A percentile compares a stretch with the other conserved stretches of the same genome.
Conservation (phyloP, 129 eudicot species). For the Centrapalus pauciflorus region DNA sequence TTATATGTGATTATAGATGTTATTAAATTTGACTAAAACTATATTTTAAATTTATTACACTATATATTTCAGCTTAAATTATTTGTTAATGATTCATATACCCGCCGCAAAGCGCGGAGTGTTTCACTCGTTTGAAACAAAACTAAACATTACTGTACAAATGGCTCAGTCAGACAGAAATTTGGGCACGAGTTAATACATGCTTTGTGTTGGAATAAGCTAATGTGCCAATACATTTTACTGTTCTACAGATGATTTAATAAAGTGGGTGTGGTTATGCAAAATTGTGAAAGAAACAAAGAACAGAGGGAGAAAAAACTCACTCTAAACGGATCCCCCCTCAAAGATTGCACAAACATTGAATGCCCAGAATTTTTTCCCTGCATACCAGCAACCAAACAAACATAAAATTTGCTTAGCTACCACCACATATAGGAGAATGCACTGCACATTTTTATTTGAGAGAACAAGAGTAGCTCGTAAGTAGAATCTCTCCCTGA, state of each 20-base stretch:
- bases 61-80: too few relatives aligned
- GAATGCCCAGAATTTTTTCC: slow-evolving; percentile 75
- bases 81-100: too few relatives aligned
- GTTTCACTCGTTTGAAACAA: too few relatives aligned
- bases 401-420: slow-evolving; percentile 1
- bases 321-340: slow-evolving; percentile 96
- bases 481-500: too few relatives aligned
- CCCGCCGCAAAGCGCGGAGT: too few relatives aligned
- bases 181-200: not conserved
- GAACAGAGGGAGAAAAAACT: slow-evolving; percentile 9
- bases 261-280: not conserved
- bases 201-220: not conserved
- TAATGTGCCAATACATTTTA: not conserved
- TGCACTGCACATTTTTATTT: not conserved
- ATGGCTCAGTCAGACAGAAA: not conserved
- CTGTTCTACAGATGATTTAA: not conserved
- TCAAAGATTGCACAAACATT: slow-evolving; percentile 95
- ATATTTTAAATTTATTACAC: too few relatives aligned
- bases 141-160: not conserved
- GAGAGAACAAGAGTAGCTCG: not conserved
- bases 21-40: too few relatives aligned
- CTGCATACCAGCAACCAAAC: slow-evolving; percentile 38
- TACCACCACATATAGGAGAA: not conserved
- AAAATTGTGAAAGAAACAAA: not conserved
- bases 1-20: too few relatives aligned